Evolutionary conservation across 2,329 filamentous ascomycete species (phyloP), one percentile per base, ranked within the genome.

Genomic region (Thelonectria discophora): DNA sequence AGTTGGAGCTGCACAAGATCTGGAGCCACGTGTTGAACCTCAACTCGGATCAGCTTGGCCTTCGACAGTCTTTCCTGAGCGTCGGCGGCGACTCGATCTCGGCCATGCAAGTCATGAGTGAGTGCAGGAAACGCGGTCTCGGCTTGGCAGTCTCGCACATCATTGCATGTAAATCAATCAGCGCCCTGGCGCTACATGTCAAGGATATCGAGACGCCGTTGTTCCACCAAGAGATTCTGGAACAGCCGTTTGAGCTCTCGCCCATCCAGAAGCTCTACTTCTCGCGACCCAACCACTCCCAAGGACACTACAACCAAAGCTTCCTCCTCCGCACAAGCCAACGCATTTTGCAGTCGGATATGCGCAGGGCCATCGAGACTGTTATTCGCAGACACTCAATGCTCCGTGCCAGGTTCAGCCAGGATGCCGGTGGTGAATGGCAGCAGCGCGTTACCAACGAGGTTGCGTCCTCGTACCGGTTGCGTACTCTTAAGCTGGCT

Each of bases 41-140:
- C 40, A 67, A 65, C 5, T 5, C 1, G 1, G 68, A 70, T 8
- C 66, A 70, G 43, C 65, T 70, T 32, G 50, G 66, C 1, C 55
- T 68, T 5, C 10, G 18, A 51, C 66, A 63, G 6, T 73, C 74
- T 40, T 81, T 81, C 63, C 66, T 80, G 20, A 69, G 69, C 15
- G 66, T 80, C 1, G 79, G 79, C 1, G 79, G 79, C 5, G 79
- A 81, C 54, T 81, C 79, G 3, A 79, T 81, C 40, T 72, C 71
- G 0, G 78, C 79, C 2, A 81, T 81, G 75, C 72, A 74, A 9
- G 71, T 58, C 47, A 50, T 58, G 17, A 51, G 46, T 8, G 69
- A 73, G 47, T 74, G 73, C 20, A 72, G 69, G 51, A 70, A 72
- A 27, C 68, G 67, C 0, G 69, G 68, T 0, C 56, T 77, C 0